phyloP scores from a whole-genome alignment of 345 rosid species.

The Lepidium africanum region DNA sequence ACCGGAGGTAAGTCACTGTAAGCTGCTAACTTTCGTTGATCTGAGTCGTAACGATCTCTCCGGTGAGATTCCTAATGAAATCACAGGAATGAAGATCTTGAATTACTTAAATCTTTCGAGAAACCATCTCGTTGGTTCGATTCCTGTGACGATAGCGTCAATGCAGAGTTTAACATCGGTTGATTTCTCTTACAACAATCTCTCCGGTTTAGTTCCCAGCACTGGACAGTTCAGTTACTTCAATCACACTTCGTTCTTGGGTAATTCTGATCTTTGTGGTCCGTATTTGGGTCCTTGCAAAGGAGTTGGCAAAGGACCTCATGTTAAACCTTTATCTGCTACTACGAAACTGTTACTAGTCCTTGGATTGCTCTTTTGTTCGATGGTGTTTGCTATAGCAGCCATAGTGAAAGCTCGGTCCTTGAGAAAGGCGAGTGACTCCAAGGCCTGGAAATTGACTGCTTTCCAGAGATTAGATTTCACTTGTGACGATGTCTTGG shows the following conservation, averaged over 20 bases:
- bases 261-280: constrained; percentile 71
- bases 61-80: constrained; percentile 61
- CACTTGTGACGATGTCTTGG: constrained; percentile 63
- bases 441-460: constrained; percentile 76
- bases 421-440: constrained; percentile 51
- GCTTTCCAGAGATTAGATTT: constrained; percentile 87
- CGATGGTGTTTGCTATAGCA: constrained; percentile 63
- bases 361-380: constrained; percentile 65
- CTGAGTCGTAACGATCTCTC: constrained; percentile 72
- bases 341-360: constrained; percentile 68
- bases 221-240: constrained; percentile 82
- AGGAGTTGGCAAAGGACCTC: constrained; percentile 32
- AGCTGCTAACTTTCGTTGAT: constrained; percentile 67
- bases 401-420: constrained; percentile 74
- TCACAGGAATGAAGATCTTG: constrained; percentile 68
- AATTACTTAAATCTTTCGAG: constrained; percentile 78
- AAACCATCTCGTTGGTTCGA: constrained; percentile 57
- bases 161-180: constrained; percentile 86
- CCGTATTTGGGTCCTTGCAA: constrained; percentile 68
- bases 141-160: constrained; percentile 59
- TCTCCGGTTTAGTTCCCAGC: constrained; percentile 80
- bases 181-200: constrained; percentile 83
- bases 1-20: constrained; percentile 62
- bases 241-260: constrained; percentile 70
- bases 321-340: constrained; percentile 56